These are phyloP conservation scores for Thalia dealbata DNA, from an alignment of 176 grass and related monocot species.

Conservation along the genomic window DNA sequence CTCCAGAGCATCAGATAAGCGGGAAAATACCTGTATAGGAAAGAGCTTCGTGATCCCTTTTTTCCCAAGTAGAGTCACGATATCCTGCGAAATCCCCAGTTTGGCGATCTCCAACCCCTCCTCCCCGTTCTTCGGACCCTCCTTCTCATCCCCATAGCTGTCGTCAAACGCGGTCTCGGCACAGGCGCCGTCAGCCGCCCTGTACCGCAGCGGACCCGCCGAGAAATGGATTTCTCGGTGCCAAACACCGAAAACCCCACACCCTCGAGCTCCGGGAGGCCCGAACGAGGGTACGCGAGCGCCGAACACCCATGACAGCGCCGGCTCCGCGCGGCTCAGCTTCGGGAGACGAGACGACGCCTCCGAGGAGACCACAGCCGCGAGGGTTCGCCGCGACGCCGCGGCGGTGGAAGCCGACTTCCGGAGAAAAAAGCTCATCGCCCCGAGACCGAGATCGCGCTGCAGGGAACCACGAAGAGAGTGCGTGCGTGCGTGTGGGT, in stretches of 20 bases:
- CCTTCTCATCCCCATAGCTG: constrained; percentile 28
- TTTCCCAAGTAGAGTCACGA: constrained; percentile 51
- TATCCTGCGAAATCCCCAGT: constrained; percentile 67
- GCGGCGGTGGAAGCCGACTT: constrained; percentile 33
- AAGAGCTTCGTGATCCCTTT: constrained; percentile 73
- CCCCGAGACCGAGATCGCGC: neutral
- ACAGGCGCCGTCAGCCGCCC: constrained; percentile 11
- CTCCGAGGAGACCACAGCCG: constrained; percentile 25
- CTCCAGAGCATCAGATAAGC: neutral
- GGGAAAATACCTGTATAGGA: constrained; percentile 57
- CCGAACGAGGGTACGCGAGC: neutral
- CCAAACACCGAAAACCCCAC: neutral
- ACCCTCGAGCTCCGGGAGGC: neutral
- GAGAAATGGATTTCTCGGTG: constrained; percentile 42
- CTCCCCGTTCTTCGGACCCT: constrained; percentile 9
- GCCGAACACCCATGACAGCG: neutral
- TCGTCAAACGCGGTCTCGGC: constrained; percentile 33
- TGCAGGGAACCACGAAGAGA: neutral
- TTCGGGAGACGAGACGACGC: neutral
- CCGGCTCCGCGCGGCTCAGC: neutral
- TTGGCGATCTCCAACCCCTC: constrained; percentile 58
- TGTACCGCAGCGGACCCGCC: constrained; percentile 29
- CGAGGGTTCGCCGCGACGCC: constrained; percentile 22
- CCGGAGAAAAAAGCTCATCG: constrained; percentile 58
- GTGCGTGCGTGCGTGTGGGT: neutral